Percentiles rank a stretch among this genome's conserved stretches.
phyloP scores from a whole-genome alignment of 768 basidiomycete species.

The Amanita thiersii region DNA sequence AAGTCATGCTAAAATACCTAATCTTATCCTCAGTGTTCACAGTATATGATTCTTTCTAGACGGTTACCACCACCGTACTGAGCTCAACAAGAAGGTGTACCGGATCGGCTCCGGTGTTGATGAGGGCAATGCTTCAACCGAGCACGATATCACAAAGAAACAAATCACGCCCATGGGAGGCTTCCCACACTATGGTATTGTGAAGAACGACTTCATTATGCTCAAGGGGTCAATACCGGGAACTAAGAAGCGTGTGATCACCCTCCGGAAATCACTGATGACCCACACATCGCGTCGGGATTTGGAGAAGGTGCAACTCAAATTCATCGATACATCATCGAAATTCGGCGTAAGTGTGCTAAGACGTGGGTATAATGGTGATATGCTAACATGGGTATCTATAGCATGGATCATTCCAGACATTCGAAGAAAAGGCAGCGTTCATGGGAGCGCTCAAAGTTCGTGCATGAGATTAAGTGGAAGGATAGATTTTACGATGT shows the following conservation, averaged over 20 bases:
- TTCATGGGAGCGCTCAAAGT: constrained; percentile 91
- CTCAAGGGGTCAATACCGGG: constrained; percentile 95
- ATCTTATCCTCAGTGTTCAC: neutral
- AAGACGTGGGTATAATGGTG: neutral
- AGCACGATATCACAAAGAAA: constrained; percentile 92
- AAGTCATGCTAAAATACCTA: constrained; percentile 22
- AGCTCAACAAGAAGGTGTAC: constrained; percentile 99
- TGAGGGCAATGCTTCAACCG: constrained; percentile 83
- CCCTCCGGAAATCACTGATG: constrained; percentile 95
- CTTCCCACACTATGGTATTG: constrained; percentile 97
- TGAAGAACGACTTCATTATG: constrained; percentile 98
- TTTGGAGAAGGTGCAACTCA: constrained; percentile 96
- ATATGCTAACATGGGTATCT: constrained; percentile 10
- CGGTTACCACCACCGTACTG: constrained; percentile 94
- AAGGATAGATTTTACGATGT: constrained; percentile 31
- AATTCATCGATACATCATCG: constrained; percentile 98
- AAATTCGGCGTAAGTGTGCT: constrained; percentile 79
- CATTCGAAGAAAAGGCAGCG: constrained; percentile 90
- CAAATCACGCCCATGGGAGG: constrained; percentile 95
- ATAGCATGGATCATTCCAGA: constrained; percentile 95
- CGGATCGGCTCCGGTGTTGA: constrained; percentile 79
- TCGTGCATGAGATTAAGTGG: constrained; percentile 47
- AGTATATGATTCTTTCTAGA: too few relatives aligned
- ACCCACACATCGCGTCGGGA: constrained; percentile 92
- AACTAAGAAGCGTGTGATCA: constrained; percentile 96